Evolutionary conservation across 495 filamentous ascomycete genomes (phyloP).

Genomic region (Hyaloscypha bicolor): DNA sequence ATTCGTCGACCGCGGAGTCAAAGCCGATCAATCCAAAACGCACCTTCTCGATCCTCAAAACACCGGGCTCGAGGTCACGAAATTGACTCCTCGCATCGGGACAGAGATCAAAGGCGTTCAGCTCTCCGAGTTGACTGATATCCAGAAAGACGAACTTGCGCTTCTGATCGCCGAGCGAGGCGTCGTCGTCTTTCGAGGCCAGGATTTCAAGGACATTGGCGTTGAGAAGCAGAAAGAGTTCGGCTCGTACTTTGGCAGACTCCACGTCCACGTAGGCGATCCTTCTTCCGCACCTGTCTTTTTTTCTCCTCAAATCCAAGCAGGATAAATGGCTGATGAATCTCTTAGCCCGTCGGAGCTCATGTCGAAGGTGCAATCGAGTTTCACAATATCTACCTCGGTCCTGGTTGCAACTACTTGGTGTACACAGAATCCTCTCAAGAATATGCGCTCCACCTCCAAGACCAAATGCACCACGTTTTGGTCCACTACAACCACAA

Average conservation of each 20-base stretch:
- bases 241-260: constrained; percentile 62
- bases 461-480: too few species aligned
- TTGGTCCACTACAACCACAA: too few species aligned
- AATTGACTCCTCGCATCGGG: constrained; percentile 46
- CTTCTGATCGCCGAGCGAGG: constrained; percentile 47
- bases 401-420: constrained; percentile 33
- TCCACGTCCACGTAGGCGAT: constrained; percentile 60
- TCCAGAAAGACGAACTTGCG: constrained; percentile 47
- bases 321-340: too few species aligned
- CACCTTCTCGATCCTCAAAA: constrained; percentile 63
- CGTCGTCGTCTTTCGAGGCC: constrained; percentile 47
- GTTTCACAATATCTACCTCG: constrained; percentile 51
- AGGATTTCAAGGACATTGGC: constrained; percentile 55
- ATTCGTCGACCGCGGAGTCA: constrained; percentile 69
- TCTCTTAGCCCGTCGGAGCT: constrained; percentile 42
- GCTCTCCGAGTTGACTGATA: constrained; percentile 40
- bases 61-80: constrained; percentile 42
- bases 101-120: constrained; percentile 47
- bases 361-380: constrained; percentile 47
- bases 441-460: too few species aligned
- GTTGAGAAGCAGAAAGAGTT: constrained; percentile 59
- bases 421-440: too few species aligned
- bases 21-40: constrained; percentile 65
- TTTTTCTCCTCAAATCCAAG: too few species aligned
- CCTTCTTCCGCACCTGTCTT: not conserved